Conservation (phyloP, 2,329 filamentous ascomycete species). For the Diplocarpon rosae region DNA sequence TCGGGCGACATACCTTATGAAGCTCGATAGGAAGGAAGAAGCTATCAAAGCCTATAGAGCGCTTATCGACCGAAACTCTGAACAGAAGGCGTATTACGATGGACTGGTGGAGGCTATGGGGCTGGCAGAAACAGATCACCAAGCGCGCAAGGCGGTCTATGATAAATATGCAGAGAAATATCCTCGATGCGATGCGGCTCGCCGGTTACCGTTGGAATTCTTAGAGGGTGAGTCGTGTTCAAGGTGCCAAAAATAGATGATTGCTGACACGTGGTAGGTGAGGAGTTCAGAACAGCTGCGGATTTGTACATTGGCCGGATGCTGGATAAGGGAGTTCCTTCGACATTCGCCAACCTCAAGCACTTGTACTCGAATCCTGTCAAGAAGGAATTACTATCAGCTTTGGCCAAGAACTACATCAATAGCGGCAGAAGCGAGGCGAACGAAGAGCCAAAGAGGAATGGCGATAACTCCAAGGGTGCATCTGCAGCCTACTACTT, state of each 20-base stretch:
- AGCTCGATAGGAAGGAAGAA: slow-evolving; percentile 67
- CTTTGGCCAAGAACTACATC: slow-evolving; percentile 70
- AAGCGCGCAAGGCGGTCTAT: slow-evolving; percentile 63
- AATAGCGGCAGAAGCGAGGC: slow-evolving; percentile 39
- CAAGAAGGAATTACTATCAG: slow-evolving; percentile 69
- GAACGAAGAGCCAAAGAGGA: slow-evolving; percentile 32
- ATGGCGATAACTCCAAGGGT: slow-evolving; percentile 47
- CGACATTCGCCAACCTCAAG: slow-evolving; percentile 94
- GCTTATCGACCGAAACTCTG: slow-evolving; percentile 76
- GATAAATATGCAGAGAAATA: slow-evolving; percentile 72
- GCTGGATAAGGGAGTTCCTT: slow-evolving; percentile 87
- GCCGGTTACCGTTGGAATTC: slow-evolving; percentile 82
- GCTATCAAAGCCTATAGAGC: slow-evolving; percentile 71
- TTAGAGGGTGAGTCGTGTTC: slow-evolving; percentile 46
- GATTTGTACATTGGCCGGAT: slow-evolving; percentile 72
- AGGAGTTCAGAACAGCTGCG: slow-evolving; percentile 69
- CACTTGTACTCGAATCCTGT: slow-evolving; percentile 68
- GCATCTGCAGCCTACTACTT: slow-evolving; percentile 79
- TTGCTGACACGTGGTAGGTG: slow-evolving; percentile 38
- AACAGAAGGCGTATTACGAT: slow-evolving; percentile 79
- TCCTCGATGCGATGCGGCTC: slow-evolving; percentile 73
- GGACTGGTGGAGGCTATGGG: slow-evolving; percentile 60
- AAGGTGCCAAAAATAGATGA: no score
- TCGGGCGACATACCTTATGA: slow-evolving; percentile 71
- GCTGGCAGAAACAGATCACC: slow-evolving; percentile 47